These are phyloP conservation scores for Neonectria ditissima DNA, from an alignment of 2,329 filamentous ascomycete species.

Conservation along the genomic window DNA sequence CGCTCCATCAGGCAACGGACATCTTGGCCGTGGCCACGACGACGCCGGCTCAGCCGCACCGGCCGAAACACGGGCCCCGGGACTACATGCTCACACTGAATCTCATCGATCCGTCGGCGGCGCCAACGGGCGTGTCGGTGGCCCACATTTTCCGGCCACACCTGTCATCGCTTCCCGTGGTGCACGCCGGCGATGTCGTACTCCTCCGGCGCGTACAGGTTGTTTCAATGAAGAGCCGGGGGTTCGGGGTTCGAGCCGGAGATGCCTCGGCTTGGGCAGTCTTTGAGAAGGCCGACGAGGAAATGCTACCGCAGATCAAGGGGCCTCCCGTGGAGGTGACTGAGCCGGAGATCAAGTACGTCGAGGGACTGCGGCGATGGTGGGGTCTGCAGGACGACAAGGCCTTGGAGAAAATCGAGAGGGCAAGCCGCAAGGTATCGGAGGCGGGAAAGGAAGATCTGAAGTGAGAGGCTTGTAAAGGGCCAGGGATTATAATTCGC, in stretches of 20 bases:
- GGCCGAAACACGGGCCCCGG: constrained; percentile 68
- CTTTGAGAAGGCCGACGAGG: constrained; percentile 60
- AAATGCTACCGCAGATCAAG: constrained; percentile 64
- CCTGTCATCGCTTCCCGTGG: constrained; percentile 65
- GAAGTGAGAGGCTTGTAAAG: constrained; percentile 33
- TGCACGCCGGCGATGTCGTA: constrained; percentile 68
- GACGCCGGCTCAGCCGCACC: constrained; percentile 61
- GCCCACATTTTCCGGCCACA: constrained; percentile 71
- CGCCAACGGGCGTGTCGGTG: constrained; percentile 62
- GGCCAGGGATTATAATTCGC: constrained; percentile 22
- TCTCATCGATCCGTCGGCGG: constrained; percentile 67
- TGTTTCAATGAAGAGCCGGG: constrained; percentile 64
- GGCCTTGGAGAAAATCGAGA: constrained; percentile 60
- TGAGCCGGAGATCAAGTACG: constrained; percentile 62
- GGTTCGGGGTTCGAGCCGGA: constrained; percentile 67
- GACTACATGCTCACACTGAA: constrained; percentile 71
- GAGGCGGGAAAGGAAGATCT: constrained; percentile 45
- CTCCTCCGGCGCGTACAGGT: constrained; percentile 69
- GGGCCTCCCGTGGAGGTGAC: constrained; percentile 70
- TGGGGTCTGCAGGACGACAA: constrained; percentile 61
- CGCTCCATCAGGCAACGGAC: constrained; percentile 63
- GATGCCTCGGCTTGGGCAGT: constrained; percentile 72
- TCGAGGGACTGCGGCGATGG: constrained; percentile 62
- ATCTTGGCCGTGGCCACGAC: constrained; percentile 67
- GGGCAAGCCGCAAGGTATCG: constrained; percentile 55